Conservation (phyloP, 768 basidiomycete species). For the Naematelia encephala region DNA sequence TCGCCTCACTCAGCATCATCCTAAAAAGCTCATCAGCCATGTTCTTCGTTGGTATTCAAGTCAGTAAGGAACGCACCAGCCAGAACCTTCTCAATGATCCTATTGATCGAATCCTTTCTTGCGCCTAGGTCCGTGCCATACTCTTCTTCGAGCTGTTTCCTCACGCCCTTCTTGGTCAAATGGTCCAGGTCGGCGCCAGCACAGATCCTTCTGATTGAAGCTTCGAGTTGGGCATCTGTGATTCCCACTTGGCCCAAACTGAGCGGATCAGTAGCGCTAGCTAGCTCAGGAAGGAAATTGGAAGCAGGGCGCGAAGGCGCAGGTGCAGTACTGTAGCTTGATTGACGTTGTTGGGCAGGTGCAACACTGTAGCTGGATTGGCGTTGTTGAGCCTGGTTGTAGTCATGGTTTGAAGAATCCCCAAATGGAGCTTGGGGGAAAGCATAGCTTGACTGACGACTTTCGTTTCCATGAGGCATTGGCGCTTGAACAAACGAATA, state of each 20-base stretch:
- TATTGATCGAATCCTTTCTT: constrained; percentile 50
- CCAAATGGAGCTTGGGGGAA: constrained; percentile 1
- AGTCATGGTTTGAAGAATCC: not conserved
- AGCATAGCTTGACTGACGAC: constrained; percentile 11
- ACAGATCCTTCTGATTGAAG: constrained; percentile 66
- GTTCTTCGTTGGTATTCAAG: too few species aligned
- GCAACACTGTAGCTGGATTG: not conserved
- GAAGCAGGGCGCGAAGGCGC: constrained; percentile 14
- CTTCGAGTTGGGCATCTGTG: constrained; percentile 42
- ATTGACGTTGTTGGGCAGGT: not conserved
- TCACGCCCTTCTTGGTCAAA: constrained; percentile 87
- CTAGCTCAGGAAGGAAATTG: constrained; percentile 27
- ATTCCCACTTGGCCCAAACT: constrained; percentile 26
- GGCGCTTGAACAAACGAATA: constrained; percentile 12
- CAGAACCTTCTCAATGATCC: constrained; percentile 48
- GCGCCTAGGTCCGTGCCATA: constrained; percentile 71
- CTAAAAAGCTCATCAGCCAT: too few species aligned
- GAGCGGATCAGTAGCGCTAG: constrained; percentile 7
- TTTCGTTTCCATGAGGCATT: not conserved
- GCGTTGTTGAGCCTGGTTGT: not conserved
- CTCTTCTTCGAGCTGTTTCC: constrained; percentile 73
- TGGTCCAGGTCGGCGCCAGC: constrained; percentile 77
- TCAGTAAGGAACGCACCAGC: constrained; percentile 12
- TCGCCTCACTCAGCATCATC: too few species aligned
- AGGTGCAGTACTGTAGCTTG: not conserved